Evolutionary conservation across 2,329 filamentous ascomycete genomes (phyloP), one percentile per base, ranked within the genome.

Genomic region (Beauveria brongniartii): DNA sequence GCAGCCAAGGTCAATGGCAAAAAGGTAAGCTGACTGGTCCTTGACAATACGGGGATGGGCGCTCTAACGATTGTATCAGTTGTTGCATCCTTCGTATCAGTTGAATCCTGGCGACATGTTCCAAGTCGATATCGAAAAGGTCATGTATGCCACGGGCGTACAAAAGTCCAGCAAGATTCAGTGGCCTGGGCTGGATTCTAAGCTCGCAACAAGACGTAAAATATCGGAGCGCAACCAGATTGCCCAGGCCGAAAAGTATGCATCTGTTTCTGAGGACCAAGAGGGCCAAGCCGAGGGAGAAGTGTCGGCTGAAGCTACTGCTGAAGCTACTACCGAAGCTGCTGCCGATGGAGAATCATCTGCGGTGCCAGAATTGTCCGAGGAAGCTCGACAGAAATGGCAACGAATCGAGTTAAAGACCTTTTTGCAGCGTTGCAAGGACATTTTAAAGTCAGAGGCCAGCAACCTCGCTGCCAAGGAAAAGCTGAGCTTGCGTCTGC

Each of bases 101-200:
- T 83, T 99, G 44, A 99, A 99, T 74, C 95, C 94, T 3, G 94
- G 94, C 67, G 94, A 99, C 73, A 91, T 99, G 86, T 99, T 99
- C 81, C 91, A 96, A 73, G 93, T 99, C 68, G 89, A 97, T 22
- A 82, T 90, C 41, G 91, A 96, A 44, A 86, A 88, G 67, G 94
- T 99, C 61, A 82, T 99, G 74, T 92, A 83, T 69, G 93, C 91
- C 40, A 96, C 92, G 1, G 94, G 94, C 62, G 81, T 83, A 28
- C 82, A 84, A 54, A 94, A 92, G 75, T 74, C 80, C 6, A 28
- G 64, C 7, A 28, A 65, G 22, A 62, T 70, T 67, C 64, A 57
- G 3, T 61, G 69, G 57, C 61, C 65, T 22, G 61, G 63, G 3
- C 59, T 71, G 14, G 63, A 65, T n/a, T 63, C 68, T 56, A 71